Conservation (phyloP, 2,329 filamentous ascomycete species). For the Atkinsonella texensis region DNA sequence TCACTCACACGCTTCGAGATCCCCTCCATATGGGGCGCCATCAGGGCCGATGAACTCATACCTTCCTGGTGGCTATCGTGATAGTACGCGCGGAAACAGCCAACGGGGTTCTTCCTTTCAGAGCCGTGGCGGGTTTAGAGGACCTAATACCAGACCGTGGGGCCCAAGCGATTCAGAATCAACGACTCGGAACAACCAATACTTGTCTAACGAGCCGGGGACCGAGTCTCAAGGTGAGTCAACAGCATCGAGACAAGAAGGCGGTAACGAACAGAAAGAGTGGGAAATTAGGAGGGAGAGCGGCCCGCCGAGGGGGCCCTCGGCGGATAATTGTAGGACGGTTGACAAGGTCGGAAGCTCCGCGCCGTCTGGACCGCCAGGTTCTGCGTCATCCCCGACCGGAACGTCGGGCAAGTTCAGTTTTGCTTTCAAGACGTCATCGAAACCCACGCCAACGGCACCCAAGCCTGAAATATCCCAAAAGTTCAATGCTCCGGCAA, state of each 20-base stretch:
- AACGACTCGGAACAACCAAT: slow-evolving; percentile 9
- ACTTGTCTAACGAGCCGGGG: slow-evolving; percentile 8
- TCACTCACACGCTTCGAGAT: slow-evolving; percentile 33
- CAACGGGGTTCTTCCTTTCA: slow-evolving; percentile 47
- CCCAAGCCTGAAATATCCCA: slow-evolving; percentile 56
- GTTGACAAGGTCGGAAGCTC: slow-evolving; percentile 5
- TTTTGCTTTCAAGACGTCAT: slow-evolving; percentile 78
- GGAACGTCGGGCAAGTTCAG: slow-evolving; percentile 61
- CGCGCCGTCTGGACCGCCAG: slow-evolving; percentile 10
- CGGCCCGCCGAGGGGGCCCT: neutral
- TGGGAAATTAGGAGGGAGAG: neutral
- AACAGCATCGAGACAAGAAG: neutral
- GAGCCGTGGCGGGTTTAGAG: slow-evolving; percentile 41
- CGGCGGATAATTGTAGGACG: neutral
- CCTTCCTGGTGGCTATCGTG: slow-evolving; percentile 31
- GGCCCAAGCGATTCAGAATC: slow-evolving; percentile 30
- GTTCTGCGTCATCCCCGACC: slow-evolving; percentile 37
- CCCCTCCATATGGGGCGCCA: slow-evolving; percentile 43
- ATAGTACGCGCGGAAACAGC: slow-evolving; percentile 14
- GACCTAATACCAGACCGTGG: slow-evolving; percentile 61
- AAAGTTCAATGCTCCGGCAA: slow-evolving; percentile 51
- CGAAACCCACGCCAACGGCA: slow-evolving; percentile 41
- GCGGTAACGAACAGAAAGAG: neutral
- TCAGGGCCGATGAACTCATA: slow-evolving; percentile 45
- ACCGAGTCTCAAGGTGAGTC: slow-evolving; percentile 11